Evolutionary conservation across 495 filamentous ascomycete genomes (phyloP).

Genomic region (Evansstolkia leycettana): DNA sequence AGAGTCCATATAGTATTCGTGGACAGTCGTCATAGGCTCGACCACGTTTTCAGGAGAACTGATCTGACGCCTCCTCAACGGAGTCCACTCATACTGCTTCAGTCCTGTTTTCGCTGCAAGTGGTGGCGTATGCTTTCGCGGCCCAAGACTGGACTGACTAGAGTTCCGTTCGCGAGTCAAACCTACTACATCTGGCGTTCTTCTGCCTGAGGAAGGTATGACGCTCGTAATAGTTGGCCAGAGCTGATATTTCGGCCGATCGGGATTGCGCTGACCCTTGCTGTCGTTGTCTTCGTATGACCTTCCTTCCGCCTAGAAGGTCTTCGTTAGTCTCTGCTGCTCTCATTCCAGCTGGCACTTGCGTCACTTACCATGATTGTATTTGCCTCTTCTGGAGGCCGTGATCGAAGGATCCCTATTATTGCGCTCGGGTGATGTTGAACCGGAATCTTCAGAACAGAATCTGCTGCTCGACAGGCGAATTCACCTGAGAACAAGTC

Average conservation of each 20-base stretch:
- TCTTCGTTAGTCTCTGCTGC: no score
- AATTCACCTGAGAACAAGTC: no score
- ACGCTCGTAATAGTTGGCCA: slow-evolving; percentile 1
- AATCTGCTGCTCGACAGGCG: no score
- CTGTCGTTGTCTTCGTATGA: slow-evolving; percentile 20
- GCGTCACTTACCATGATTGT: no score
- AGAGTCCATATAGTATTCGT: slow-evolving; percentile 58
- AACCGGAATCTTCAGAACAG: no score
- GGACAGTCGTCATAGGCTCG: slow-evolving; percentile 50
- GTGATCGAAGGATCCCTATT: no score
- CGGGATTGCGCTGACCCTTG: not conserved
- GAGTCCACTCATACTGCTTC: not conserved
- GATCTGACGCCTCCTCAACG: not conserved
- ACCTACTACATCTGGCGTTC: not conserved
- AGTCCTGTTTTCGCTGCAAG: not conserved
- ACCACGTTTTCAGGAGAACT: slow-evolving; percentile 15
- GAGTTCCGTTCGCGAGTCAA: not conserved
- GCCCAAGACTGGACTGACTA: not conserved
- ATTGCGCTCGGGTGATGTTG: no score
- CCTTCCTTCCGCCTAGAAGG: slow-evolving; percentile 21
- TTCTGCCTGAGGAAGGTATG: not conserved
- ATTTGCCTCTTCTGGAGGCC: no score
- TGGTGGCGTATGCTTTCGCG: not conserved
- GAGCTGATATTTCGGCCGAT: slow-evolving; percentile 1
- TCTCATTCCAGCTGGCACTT: no score